Percentiles rank a stretch among this genome's conserved stretches.
phyloP scores from a whole-genome alignment of 2,329 filamentous ascomycete genomes.

The Arthrobotrys iridis region DNA sequence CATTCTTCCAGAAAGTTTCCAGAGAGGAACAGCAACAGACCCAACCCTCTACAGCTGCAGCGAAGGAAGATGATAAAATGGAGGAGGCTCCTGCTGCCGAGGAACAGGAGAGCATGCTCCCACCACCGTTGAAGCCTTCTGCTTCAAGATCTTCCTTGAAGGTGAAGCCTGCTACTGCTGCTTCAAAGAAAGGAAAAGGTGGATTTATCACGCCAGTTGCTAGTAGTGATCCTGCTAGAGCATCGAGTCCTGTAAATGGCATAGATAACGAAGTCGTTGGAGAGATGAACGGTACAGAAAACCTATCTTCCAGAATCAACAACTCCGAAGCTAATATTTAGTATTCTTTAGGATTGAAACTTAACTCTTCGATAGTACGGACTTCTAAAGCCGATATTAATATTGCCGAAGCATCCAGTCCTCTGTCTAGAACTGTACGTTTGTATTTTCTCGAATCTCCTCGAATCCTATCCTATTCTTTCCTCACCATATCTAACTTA shows the following conservation, averaged over 20 bases:
- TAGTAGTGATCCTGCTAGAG: slow-evolving; percentile 46
- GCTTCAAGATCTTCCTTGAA: slow-evolving; percentile 41
- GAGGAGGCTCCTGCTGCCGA: slow-evolving; percentile 27
- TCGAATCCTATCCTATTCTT: not conserved
- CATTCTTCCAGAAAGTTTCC: slow-evolving; percentile 84
- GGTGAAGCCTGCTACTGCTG: slow-evolving; percentile 1
- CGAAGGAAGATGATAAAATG: slow-evolving; percentile 66
- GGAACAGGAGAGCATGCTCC: slow-evolving; percentile 40
- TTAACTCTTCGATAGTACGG: slow-evolving; percentile 40
- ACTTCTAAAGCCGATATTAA: slow-evolving; percentile 31
- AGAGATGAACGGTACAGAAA: slow-evolving; percentile 40
- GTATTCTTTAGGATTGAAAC: slow-evolving; percentile 18
- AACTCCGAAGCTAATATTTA: not conserved
- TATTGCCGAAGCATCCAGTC: slow-evolving; percentile 41
- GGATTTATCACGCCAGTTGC: slow-evolving; percentile 41
- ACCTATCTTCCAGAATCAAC: not conserved
- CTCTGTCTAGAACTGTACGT: slow-evolving; percentile 37
- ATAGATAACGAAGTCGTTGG: slow-evolving; percentile 36
- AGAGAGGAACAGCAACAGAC: slow-evolving; percentile 69
- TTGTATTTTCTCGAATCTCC: not conserved
- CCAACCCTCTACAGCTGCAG: slow-evolving; percentile 73
- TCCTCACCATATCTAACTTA: not conserved
- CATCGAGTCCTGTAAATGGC: slow-evolving; percentile 39
- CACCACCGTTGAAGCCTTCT: slow-evolving; percentile 45
- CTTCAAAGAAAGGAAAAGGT: slow-evolving; percentile 28